A percentile compares a stretch with the other conserved stretches of the same genome.
Conservation (phyloP, 176 grass and related monocot species). For the Zea luxurians region DNA sequence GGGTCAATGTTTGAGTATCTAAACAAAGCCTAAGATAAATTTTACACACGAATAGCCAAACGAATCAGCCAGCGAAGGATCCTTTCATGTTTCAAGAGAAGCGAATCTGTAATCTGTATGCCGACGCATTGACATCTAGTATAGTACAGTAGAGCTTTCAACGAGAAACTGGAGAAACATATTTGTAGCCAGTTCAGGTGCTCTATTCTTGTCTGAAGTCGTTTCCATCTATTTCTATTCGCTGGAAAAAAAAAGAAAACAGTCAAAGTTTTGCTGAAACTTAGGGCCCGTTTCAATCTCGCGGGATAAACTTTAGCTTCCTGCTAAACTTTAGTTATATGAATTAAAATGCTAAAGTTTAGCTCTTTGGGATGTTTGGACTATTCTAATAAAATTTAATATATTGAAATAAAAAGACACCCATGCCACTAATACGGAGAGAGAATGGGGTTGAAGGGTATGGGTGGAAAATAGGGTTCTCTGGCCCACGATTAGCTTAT, state of each 20-base stretch:
- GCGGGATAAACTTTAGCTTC: no score
- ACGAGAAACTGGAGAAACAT: neutral
- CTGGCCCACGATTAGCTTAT: no score
- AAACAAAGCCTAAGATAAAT: neutral
- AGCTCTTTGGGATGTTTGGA: no score
- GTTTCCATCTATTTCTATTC: constrained; percentile 8
- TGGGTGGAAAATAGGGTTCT: no score
- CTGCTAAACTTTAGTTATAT: no score
- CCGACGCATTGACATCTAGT: neutral
- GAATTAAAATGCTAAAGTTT: no score
- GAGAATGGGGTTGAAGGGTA: no score
- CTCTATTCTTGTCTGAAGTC: constrained; percentile 4
- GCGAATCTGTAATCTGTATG: neutral
- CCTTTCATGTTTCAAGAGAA: neutral
- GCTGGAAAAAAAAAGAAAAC: constrained; percentile 10
- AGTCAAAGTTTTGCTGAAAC: neutral
- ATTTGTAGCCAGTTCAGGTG: neutral
- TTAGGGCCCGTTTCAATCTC: no score
- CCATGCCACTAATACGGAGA: no score
- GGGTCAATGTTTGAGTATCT: no score
- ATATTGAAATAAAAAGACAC: no score
- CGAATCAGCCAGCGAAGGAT: neutral
- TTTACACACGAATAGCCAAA: neutral
- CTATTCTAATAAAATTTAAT: no score
- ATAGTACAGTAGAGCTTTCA: neutral